Evolutionary conservation across 495 filamentous ascomycete species (phyloP).

Genomic region (Penicillium coprophilum): DNA sequence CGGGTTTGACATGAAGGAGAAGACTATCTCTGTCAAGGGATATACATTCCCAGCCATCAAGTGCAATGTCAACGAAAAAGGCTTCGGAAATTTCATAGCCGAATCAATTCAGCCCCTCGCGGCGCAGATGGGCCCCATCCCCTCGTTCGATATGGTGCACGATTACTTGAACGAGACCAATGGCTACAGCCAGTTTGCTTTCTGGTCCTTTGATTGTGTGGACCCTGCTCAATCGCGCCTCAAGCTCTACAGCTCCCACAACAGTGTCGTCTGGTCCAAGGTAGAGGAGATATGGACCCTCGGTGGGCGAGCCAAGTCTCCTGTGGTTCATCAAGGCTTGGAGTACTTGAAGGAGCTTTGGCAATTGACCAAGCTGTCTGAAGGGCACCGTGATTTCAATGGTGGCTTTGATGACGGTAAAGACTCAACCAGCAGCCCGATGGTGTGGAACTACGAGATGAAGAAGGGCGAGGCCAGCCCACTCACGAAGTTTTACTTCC

Average conservation of each 20-base stretch:
- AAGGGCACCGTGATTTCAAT: constrained; percentile 4
- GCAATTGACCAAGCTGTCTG: not conserved
- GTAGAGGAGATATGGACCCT: constrained; percentile 21
- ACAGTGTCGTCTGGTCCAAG: constrained; percentile 14
- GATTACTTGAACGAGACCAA: constrained; percentile 10
- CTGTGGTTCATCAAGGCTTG: not conserved
- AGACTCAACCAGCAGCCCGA: not conserved
- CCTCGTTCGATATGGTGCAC: constrained; percentile 9
- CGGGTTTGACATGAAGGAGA: constrained; percentile 20
- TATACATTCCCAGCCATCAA: constrained; percentile 15
- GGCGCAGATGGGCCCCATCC: not conserved
- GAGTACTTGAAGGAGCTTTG: constrained; percentile 11
- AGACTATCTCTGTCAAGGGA: constrained; percentile 17
- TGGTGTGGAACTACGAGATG: constrained; percentile 23
- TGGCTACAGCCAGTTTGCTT: constrained; percentile 12
- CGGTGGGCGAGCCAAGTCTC: constrained; percentile 9
- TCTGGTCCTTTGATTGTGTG: constrained; percentile 20
- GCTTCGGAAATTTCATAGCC: too few relatives aligned
- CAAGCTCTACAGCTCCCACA: constrained; percentile 20
- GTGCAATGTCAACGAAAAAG: not conserved
- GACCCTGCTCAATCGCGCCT: constrained; percentile 6
- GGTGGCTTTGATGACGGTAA: constrained; percentile 13
- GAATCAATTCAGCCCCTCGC: too few relatives aligned
- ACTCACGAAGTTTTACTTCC: constrained; percentile 19
- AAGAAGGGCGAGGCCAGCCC: not conserved